Evolutionary conservation across 345 rosid species (phyloP), one percentile per base, ranked within the genome.

Genomic region (Angophora floribunda): DNA sequence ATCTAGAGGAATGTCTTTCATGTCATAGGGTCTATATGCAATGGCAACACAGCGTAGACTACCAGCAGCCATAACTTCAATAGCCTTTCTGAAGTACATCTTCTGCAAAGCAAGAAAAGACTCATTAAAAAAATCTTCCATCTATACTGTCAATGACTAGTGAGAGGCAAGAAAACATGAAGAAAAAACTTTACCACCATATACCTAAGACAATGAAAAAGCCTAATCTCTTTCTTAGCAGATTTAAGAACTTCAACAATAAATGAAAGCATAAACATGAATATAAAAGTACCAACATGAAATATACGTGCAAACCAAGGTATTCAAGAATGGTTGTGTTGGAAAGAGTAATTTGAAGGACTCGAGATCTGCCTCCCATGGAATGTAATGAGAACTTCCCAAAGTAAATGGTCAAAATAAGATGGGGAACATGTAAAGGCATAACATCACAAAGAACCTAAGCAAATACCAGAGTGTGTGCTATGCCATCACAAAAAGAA

Each of bases 11-110:
- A 97, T 92, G 87, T 92, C 95, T 57, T 95, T 95, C 67, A 28
- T 32, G 63, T 94, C 99, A 93, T 86, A 93, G 89, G 92, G 59
- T 92, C 98, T 92, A 86, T 93, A 96, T 44, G 99, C 99, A 93
- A 98, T 91, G 50, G 99, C 99, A 89, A 98, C 96, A 91, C 99
- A 98, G 2, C 99, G 97, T 92, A 98, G 92, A 92, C 99, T 97
- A 78, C 95, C 22, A 79, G 95, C 87, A 86, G 99, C 99, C 99
- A 97, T 97, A 84, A 93, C 96, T 90, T 94, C 90, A 88, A 97
- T 95, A 70, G 97, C 95, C 52, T 88, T 89, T 89, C 87, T 95
- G 82, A 95, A 94, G 89, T 57, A 89, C 15, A 78, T 85, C 94
- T 93, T 78, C 98, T 96, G 94, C 89, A 89, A 89, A 85, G 75